Base-by-base conservation (phyloP, 257 asterid species). In the Plantago major region DNA sequence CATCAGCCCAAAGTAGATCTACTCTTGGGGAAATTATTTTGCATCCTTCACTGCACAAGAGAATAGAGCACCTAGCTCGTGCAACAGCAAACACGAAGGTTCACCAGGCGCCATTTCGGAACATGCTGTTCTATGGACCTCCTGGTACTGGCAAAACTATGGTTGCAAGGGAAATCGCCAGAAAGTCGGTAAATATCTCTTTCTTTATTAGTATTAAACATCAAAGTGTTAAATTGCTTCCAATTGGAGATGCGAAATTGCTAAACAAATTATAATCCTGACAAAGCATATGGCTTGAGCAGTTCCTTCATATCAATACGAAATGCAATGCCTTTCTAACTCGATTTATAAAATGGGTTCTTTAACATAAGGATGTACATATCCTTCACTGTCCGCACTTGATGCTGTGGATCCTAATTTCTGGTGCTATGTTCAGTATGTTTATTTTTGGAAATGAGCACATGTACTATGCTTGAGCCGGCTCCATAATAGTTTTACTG, bases 111-210 rank as follows among this genome's bases (percentile, higher is more conserved):
- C 97, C 99, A 10, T 93, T 93, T 48, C 86, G 99, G 62, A 93
- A 93, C 78, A 87, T 93, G 97, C 94, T 93, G 57, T 93, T 93
- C 69, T 89, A 89, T 70, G 99, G 99, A 19, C 95, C 94, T 72
- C 99, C 99, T 61, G 99, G 99, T 63, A 93, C 99, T 7, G 99
- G 99, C 28, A 93, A 93, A 82, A 93, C 99, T 50, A 87, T 93
- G 96, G 99, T 93, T 57, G 99, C 99, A 14, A 83, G 90, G 81
- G 96, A 89, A 76, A 93, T 93, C 16, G 97, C 99, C 48, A 82
- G 92, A 82, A 93, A 81, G 81, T 93, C 96, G 95, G 99, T 93
- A 89, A 11, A 13, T 46, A 40, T 49, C n/a, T 63, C n/a, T 63
- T 53, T 42, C 55, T 45, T 48, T 58, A 52, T 1, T 33, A 30